Evolutionary conservation across 2,329 filamentous ascomycete species (phyloP), one percentile per base, ranked within the genome.

Genomic region (Seiridium cupressi): DNA sequence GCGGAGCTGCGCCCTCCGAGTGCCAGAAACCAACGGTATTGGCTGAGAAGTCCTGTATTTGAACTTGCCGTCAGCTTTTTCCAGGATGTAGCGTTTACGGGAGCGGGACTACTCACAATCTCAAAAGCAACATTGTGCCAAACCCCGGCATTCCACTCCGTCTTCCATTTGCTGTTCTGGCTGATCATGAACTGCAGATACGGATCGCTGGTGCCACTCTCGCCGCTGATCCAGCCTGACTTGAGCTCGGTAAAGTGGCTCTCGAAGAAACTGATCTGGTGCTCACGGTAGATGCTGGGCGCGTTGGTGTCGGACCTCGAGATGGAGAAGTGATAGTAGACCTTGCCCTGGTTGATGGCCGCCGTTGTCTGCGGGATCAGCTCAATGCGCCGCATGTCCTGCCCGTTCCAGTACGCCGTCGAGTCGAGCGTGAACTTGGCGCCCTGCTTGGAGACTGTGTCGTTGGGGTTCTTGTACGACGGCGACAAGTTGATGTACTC

Each of bases 51-150:
- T 92, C 84, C 55, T 58, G 5, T 18, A 26, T 36, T 7, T 26
- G 38, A 40, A 8, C 11, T 4, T 9, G n/a, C 2, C 5, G 18
- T 55, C 51, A 42, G 26, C 26, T 42, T 26, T 26, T 26, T 26
- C 18, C 18, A 26, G 8, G 18, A n/a, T n/a, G 3, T 36, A 7
- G 11, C 32, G 26, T 18, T 32, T 35, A 44, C 7, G 35, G 18
- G 9, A 40, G 51, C 51, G 18, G 38, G 18, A 44, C 36, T 9
- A 49, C 55, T 61, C 7, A 62, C 61, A 61, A 91, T 89, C 71
- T 87, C 88, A 68, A 90, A 91, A 51, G 88, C 89, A 66, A 91
- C 81, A 70, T 92, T 92, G 72, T 92, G 89, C 89, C 89, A 92
- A 10, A 86, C 83, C 44, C 81, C 84, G 1, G 88, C 79, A 57